Base-by-base conservation (phyloP, 129 eudicot genomes). In the Scalesia atractyloides region DNA sequence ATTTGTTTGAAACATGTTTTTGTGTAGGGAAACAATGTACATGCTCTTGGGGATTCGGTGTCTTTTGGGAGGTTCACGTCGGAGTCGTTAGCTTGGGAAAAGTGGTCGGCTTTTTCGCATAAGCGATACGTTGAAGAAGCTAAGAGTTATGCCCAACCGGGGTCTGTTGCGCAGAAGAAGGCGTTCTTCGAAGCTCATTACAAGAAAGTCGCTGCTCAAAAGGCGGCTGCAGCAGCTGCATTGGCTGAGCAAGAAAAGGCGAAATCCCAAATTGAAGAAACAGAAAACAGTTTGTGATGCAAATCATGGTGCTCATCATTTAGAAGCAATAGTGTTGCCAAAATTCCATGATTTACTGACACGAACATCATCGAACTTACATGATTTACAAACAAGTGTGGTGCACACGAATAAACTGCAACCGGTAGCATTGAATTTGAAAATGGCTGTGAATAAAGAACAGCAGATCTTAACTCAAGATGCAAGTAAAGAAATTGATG, bases 181-280 rank as follows among this genome's bases (percentile, higher is more conserved):
- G 98, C 97, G 46, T 93, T 85, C 68, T 93, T 93, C 56, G 98
- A 93, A 81, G 97, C 98, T 76, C 96, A 90, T 87, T 93, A 87
- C 86, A 90, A 93, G 85, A 89, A 78, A 78, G 75, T 92, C 44
- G 98, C 96, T 1, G 98, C 98, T 51, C 80, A 78, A 56, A 92
- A 85, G 66, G 96, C 91, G 0, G 93, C 96, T 2, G 82, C 76
- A 1, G 64, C 16, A 0, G 65, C 82, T 12, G 97, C 93, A 5
- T 72, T 82, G 73, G 89, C 89, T 53, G 97, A 88, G 76, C 88
- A 91, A 81, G 82, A 78, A 63, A 78, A 65, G 48, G 83, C 59
- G 20, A 59, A 68, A 65, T 49, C 73, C 5, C 65, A 81, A 72
- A 39, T 72, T 51, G 79, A 72, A 62, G 34, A 30, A 30, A 30